Evolutionary conservation across 805 yeast genomes (phyloP).

Genomic region (Wickerhamomyces sydowiorum): DNA sequence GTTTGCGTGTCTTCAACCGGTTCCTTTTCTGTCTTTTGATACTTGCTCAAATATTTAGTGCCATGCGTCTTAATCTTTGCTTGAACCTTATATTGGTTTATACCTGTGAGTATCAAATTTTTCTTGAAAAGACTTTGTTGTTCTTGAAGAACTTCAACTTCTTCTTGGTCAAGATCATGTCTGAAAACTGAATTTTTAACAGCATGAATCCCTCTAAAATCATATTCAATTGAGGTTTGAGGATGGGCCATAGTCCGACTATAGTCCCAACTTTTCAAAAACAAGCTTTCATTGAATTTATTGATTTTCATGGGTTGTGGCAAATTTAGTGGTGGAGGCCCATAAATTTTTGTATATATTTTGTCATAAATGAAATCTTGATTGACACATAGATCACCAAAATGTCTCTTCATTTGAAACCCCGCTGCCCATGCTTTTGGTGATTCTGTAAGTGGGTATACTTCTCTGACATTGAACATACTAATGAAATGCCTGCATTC

Average conservation of each 20-base stretch:
- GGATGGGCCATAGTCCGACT: neutral
- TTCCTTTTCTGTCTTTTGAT: slow-evolving; percentile 31
- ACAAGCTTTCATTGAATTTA: slow-evolving; percentile 1
- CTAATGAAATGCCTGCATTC: slow-evolving; percentile 32
- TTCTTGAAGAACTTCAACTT: neutral
- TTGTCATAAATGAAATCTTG: slow-evolving; percentile 16
- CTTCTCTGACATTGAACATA: slow-evolving; percentile 32
- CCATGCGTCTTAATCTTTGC: neutral
- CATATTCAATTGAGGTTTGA: neutral
- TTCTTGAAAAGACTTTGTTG: neutral
- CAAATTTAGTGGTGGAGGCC: slow-evolving; percentile 1
- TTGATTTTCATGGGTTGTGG: slow-evolving; percentile 1
- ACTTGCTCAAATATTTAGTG: slow-evolving; percentile 23
- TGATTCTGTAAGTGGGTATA: slow-evolving; percentile 38
- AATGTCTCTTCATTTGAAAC: slow-evolving; percentile 32
- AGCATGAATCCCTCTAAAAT: neutral
- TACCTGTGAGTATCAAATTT: slow-evolving; percentile 1
- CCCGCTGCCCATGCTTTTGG: slow-evolving; percentile 31
- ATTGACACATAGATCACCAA: slow-evolving; percentile 29
- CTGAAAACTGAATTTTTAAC: neutral
- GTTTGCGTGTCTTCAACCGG: slow-evolving; percentile 6
- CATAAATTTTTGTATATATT: slow-evolving; percentile 1
- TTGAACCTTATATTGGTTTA: slow-evolving; percentile 4
- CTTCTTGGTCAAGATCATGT: neutral
- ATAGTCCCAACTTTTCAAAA: neutral